Evolutionary conservation across 306 rosid genomes (phyloP).

Genomic region (Cucurbita maxima): DNA sequence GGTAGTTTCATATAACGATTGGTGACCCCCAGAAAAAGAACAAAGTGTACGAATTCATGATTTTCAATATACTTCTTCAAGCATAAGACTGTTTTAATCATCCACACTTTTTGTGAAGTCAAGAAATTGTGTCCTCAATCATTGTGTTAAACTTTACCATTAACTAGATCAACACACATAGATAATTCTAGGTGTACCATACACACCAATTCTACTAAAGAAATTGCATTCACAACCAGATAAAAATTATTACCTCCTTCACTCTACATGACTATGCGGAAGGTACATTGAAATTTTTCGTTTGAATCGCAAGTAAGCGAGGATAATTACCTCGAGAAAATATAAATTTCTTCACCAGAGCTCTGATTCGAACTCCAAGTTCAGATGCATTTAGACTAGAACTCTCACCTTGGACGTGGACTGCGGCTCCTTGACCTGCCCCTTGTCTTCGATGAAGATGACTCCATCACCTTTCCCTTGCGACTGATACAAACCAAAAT

Average conservation of each 20-base stretch:
- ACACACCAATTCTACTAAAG: not conserved
- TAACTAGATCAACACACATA: not conserved
- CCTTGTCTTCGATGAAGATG: constrained; percentile 32
- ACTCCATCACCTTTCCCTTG: constrained; percentile 42
- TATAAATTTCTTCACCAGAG: not conserved
- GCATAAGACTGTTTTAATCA: not conserved
- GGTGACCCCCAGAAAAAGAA: not conserved
- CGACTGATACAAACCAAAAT: constrained; percentile 20
- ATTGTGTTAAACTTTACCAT: not conserved
- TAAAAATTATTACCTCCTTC: not conserved
- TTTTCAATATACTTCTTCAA: not conserved
- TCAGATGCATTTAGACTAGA: constrained; percentile 5
- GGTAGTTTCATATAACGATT: not conserved
- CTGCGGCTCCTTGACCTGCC: constrained; percentile 51
- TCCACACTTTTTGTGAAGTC: not conserved
- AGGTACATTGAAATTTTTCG: not conserved
- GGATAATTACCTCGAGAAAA: not conserved
- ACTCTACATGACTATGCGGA: not conserved
- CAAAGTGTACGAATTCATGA: not conserved
- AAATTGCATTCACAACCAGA: not conserved
- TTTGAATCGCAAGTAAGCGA: not conserved
- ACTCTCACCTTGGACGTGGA: constrained; percentile 55
- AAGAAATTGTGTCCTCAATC: not conserved
- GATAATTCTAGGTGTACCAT: not conserved
- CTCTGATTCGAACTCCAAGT: not conserved